These are phyloP conservation scores for Achaetomium macrosporum DNA, from an alignment of 2,329 filamentous ascomycete species.

Conservation along the genomic window DNA sequence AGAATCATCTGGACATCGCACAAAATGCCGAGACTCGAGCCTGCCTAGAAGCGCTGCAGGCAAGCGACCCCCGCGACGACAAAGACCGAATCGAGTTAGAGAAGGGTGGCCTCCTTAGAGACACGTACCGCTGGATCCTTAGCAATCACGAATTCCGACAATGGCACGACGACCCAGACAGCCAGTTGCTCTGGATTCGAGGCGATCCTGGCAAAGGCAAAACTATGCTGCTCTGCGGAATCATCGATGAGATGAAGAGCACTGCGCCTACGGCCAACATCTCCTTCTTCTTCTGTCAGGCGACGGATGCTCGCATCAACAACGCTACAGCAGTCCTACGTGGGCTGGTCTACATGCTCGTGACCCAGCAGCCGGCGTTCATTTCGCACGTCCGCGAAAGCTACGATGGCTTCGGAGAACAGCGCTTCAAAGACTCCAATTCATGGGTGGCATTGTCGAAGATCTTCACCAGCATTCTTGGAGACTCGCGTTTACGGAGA, in stretches of 20 bases:
- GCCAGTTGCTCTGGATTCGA: constrained; percentile 16
- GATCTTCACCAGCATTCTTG: constrained; percentile 36
- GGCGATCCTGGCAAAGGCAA: constrained; percentile 37
- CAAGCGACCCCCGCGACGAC: constrained; percentile 29
- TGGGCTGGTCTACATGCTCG: constrained; percentile 29
- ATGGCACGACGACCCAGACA: constrained; percentile 17
- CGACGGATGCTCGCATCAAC: constrained; percentile 20
- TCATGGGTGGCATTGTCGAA: constrained; percentile 32
- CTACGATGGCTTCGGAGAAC: too few species aligned
- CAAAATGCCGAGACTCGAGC: too few species aligned
- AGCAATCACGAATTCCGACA: constrained; percentile 13
- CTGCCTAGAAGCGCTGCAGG: background rate
- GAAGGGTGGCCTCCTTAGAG: constrained; percentile 31
- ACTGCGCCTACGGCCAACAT: background rate
- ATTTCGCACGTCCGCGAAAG: constrained; percentile 30
- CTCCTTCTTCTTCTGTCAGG: constrained; percentile 30
- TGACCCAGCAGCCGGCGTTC: constrained; percentile 29
- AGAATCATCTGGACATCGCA: too few species aligned
- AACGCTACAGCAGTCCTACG: constrained; percentile 30
- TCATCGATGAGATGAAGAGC: constrained; percentile 31
- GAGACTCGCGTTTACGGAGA: constrained; percentile 28
- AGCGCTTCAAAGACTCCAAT: background rate
- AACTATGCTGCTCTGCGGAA: constrained; percentile 38
- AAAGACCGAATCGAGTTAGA: constrained; percentile 32
- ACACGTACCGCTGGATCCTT: constrained; percentile 33